Percentiles rank a stretch among this genome's conserved stretches.
Evolutionary conservation across 805 yeast species (phyloP).

Genomic region (Candida endomychidarum): DNA sequence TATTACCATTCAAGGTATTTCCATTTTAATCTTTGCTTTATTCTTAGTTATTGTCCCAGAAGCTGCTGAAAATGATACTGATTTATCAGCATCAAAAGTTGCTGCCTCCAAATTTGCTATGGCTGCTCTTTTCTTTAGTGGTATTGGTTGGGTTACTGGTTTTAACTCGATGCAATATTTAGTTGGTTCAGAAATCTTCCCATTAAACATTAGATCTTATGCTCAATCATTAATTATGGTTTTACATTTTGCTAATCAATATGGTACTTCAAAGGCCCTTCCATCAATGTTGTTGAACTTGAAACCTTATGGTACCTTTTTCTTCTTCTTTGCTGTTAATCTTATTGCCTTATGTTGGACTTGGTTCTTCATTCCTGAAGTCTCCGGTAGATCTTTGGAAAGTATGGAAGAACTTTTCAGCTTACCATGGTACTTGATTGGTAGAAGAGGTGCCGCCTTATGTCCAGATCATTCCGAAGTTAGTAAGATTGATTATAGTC

Average conservation of each 20-base stretch:
- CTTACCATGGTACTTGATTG: slow-evolving; percentile 59
- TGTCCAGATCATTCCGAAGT: slow-evolving; percentile 53
- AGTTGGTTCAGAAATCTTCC: slow-evolving; percentile 55
- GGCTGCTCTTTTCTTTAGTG: slow-evolving; percentile 49
- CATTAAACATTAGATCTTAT: slow-evolving; percentile 48
- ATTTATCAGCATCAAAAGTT: slow-evolving; percentile 28
- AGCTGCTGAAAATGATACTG: slow-evolving; percentile 32
- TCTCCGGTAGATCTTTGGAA: slow-evolving; percentile 51
- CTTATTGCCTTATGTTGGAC: slow-evolving; percentile 43
- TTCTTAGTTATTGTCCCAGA: slow-evolving; percentile 47
- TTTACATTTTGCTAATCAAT: slow-evolving; percentile 57
- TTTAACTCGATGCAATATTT: slow-evolving; percentile 58
- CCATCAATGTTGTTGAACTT: slow-evolving; percentile 50
- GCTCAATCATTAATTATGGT: slow-evolving; percentile 55
- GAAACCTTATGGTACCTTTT: slow-evolving; percentile 51
- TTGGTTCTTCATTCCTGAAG: slow-evolving; percentile 53
- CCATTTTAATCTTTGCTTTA: slow-evolving; percentile 47
- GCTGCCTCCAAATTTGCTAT: slow-evolving; percentile 49
- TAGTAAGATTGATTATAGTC: slow-evolving; percentile 26
- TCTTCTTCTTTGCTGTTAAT: slow-evolving; percentile 47
- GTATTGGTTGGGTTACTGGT: slow-evolving; percentile 61
- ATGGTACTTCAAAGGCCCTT: slow-evolving; percentile 55
- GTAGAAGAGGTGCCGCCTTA: slow-evolving; percentile 52
- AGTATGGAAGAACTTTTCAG: slow-evolving; percentile 51
- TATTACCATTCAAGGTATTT: slow-evolving; percentile 41